These are phyloP conservation scores for Talaromyces thailandensis DNA, from an alignment of 495 filamentous ascomycete species.

Conservation along the genomic window DNA sequence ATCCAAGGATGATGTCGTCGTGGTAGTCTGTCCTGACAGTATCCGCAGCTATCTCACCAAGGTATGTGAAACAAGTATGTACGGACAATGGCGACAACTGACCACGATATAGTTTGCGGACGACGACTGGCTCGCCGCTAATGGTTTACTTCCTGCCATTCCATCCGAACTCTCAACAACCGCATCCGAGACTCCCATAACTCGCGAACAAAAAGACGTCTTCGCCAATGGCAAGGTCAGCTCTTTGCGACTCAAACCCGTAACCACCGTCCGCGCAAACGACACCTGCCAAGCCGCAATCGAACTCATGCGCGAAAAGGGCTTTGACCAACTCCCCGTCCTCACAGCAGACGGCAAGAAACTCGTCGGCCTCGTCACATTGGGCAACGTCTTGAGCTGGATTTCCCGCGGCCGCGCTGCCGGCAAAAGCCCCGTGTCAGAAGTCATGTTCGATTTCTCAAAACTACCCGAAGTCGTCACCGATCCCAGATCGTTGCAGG, in stretches of 20 bases:
- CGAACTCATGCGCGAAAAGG: constrained; percentile 93
- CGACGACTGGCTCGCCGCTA: constrained; percentile 95
- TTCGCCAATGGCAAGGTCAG: constrained; percentile 68
- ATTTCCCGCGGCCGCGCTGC: constrained; percentile 73
- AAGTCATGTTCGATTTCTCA: constrained; percentile 95
- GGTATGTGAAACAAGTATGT: constrained; percentile 21
- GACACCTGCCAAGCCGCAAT: constrained; percentile 73
- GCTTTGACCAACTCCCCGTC: constrained; percentile 94
- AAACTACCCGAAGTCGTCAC: constrained; percentile 82
- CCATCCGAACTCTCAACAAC: constrained; percentile 38
- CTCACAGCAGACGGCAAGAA: constrained; percentile 56
- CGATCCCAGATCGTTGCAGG: constrained; percentile 46
- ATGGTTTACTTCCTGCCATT: constrained; percentile 66
- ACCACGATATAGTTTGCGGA: constrained; percentile 61
- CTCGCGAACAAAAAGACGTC: constrained; percentile 22
- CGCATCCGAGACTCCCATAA: constrained; percentile 24
- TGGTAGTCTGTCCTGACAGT: constrained; percentile 88
- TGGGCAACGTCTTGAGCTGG: constrained; percentile 88
- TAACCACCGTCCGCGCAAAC: constrained; percentile 67
- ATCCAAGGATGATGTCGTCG: constrained; percentile 70
- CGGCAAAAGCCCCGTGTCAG: constrained; percentile 58
- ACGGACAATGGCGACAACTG: background rate
- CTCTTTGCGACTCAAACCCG: constrained; percentile 78
- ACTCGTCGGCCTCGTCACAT: constrained; percentile 83
- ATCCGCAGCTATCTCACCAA: constrained; percentile 98